Conservation (phyloP, 805 yeast genomes). For the Pichia exigua region DNA sequence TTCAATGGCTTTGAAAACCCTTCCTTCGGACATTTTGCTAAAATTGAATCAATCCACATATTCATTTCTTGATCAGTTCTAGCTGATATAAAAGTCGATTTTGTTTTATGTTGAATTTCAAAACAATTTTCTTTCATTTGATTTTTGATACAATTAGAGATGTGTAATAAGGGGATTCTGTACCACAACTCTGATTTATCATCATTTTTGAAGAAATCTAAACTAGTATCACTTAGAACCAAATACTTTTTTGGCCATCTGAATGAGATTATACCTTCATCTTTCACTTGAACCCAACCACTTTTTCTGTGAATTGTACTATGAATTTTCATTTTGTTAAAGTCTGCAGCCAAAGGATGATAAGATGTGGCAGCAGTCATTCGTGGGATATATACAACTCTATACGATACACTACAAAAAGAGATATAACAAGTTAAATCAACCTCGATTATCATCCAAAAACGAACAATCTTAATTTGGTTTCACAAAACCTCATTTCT, state of each 20-base stretch:
- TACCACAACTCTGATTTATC: conserved; percentile 39
- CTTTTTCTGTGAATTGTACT: conserved; percentile 33
- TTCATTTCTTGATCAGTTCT: conserved; percentile 74
- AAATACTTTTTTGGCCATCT: conserved; percentile 89
- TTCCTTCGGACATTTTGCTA: conserved; percentile 58
- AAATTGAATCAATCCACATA: conserved; percentile 87
- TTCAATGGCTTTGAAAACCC: conserved; percentile 87
- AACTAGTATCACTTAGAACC: conserved; percentile 64
- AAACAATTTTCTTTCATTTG: conserved; percentile 73
- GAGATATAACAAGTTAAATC: too few relatives aligned
- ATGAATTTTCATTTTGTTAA: conserved; percentile 22
- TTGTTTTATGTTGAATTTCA: conserved; percentile 62
- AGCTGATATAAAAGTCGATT: conserved; percentile 65
- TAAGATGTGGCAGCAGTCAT: background rate
- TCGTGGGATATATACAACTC: too few relatives aligned
- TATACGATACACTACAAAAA: too few relatives aligned
- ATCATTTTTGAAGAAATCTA: conserved; percentile 71
- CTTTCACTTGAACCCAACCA: conserved; percentile 91
- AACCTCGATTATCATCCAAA: too few relatives aligned
- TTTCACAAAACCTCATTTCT: too few relatives aligned
- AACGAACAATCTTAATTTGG: too few relatives aligned
- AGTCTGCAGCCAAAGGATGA: background rate
- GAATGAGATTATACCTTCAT: conserved; percentile 82
- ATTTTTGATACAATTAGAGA: conserved; percentile 56
- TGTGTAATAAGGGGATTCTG: conserved; percentile 49